Base-by-base conservation (phyloP, 805 yeast species). In the Ogataea ramenticola region DNA sequence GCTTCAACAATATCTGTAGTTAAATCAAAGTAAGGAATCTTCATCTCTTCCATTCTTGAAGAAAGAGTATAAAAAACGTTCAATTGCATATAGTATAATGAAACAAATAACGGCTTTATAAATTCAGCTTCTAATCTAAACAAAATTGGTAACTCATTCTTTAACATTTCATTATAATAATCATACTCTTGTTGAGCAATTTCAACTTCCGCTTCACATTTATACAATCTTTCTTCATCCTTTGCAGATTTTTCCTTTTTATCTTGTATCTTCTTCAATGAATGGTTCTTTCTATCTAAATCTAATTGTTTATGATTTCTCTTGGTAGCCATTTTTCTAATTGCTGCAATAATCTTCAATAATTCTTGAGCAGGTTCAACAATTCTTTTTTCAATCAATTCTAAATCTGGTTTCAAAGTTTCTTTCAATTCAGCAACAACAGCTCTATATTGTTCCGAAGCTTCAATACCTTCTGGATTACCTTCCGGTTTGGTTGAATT, bases 61-160 rank as follows among this genome's bases (percentile, higher is more conserved):
- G 86, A 90, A 49, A 93, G 71, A 1, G 96, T 89, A 74, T 93
- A 93, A 65, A 90, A 93, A 46, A 93, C 88, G 70, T 93, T 93
- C 71, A 93, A 77, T 70, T 93, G 99, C 98, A 93, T 93, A 73
- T 80, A 93, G 68, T 93, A 93, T 65, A 93, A 82, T 44, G 95
- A 83, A 56, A 91, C 93, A 67, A 93, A 93, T 56, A 93, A 71
- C 17, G 99, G 99, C 59, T 81, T 83, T 60, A 93, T 90, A 61
- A 93, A 88, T 56, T 89, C 93, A 4, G 89, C 86, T 65, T 93
- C 96, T 65, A 93, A 72, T 56, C 77, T 79, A 66, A 93, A 93
- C 60, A 93, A 70, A 37, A 85, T 68, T 20, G 99, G 99, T 48
- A 93, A 71, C 64, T 93, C 98, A 33, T 74, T 78, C 67, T 90